Evolutionary conservation across 495 filamentous ascomycete species (phyloP).

Genomic region (Aspergillus ellipticus): DNA sequence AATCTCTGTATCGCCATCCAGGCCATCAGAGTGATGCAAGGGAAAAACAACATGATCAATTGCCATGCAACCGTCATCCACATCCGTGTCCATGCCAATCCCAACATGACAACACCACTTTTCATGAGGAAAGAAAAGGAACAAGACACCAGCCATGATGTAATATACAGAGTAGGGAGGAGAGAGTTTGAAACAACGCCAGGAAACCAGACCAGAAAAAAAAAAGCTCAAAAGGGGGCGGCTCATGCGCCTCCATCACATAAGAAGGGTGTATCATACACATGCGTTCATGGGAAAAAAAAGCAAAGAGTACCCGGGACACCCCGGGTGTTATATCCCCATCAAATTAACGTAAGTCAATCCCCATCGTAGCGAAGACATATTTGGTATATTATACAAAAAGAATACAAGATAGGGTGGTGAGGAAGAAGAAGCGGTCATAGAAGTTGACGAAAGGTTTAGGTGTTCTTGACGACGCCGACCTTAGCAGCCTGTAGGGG

Average conservation of each 20-base stretch:
- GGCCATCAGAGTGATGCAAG: conserved; percentile 5
- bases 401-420: conserved; percentile 14
- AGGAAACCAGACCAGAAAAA: conserved; percentile 19
- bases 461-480: conserved; percentile 76
- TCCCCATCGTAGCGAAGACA: conserved; percentile 28
- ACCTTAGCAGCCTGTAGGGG: conserved; percentile 75
- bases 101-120: conserved; percentile 9
- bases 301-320: conserved; percentile 15
- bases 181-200: conserved; percentile 29
- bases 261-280: conserved; percentile 42
- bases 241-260: conserved; percentile 37
- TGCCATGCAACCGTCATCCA: conserved; percentile 12
- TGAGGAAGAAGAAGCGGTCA: neutral
- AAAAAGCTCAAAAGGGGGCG: conserved; percentile 26
- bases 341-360: conserved; percentile 18
- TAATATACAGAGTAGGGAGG: conserved; percentile 38
- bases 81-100: conserved; percentile 11
- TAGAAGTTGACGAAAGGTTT: conserved; percentile 22
- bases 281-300: conserved; percentile 29
- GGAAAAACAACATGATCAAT: conserved; percentile 10
- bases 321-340: conserved; percentile 7
- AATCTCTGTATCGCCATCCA: neutral
- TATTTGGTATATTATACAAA: conserved; percentile 47
- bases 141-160: conserved; percentile 9
- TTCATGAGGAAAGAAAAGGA: conserved; percentile 11